These are phyloP conservation scores for Mucor racemosus DNA, from an alignment of 371 early-diverging fungal genomes.

Conservation along the genomic window DNA sequence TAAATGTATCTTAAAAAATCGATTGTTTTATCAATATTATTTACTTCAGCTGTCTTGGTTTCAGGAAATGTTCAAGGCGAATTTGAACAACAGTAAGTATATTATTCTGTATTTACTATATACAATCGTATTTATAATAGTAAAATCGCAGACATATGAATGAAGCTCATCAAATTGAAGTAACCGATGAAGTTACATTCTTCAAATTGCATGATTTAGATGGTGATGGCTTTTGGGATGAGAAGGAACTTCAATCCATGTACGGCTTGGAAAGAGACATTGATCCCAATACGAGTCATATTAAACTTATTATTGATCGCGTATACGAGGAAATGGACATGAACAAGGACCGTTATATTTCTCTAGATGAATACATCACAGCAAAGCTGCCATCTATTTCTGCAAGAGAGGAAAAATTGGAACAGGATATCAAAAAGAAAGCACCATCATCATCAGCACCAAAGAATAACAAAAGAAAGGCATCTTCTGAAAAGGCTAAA, in stretches of 20 bases:
- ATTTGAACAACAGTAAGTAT: constrained; percentile 23
- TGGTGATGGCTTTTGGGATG: constrained; percentile 43
- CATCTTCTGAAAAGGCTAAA: background rate
- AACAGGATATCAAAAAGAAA: background rate
- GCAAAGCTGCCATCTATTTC: constrained; percentile 32
- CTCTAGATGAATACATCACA: constrained; percentile 38
- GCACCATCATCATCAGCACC: background rate
- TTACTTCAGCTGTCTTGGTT: background rate
- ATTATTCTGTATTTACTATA: background rate
- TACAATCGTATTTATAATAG: too few relatives aligned
- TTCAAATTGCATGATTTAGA: constrained; percentile 52
- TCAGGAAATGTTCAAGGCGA: background rate
- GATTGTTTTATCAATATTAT: background rate
- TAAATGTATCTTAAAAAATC: background rate
- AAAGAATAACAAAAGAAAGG: background rate
- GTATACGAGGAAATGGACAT: constrained; percentile 45
- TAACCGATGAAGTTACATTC: constrained; percentile 44
- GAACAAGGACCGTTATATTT: constrained; percentile 37
- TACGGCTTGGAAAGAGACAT: constrained; percentile 43
- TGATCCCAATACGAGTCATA: constrained; percentile 42
- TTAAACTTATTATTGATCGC: constrained; percentile 43
- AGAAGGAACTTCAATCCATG: constrained; percentile 33
- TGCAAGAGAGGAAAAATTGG: constrained; percentile 18
- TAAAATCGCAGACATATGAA: constrained; percentile 38
- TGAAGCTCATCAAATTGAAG: constrained; percentile 39